These are phyloP conservation scores for Sindora glabra DNA, from an alignment of 306 rosid genomes.

Conservation along the genomic window DNA sequence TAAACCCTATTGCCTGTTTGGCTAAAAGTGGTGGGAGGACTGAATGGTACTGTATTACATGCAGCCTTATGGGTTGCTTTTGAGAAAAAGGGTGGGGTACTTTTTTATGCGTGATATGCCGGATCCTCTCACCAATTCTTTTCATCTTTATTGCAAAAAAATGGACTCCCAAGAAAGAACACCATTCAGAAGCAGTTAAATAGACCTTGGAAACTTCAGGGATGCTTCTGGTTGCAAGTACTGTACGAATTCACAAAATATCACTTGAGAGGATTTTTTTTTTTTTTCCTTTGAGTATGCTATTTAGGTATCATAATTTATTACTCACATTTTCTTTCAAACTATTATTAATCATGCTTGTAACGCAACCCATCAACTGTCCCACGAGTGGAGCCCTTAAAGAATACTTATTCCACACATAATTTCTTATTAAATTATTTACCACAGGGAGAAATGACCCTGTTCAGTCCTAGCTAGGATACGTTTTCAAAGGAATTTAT, in stretches of 20 bases:
- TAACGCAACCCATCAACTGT: too few relatives aligned
- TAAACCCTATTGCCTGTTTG: background rate
- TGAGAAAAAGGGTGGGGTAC: background rate
- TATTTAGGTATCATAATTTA: too few relatives aligned
- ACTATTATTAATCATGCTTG: too few relatives aligned
- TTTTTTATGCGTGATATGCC: background rate
- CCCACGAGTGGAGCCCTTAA: too few relatives aligned
- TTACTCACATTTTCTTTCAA: too few relatives aligned
- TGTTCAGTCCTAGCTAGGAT: too few relatives aligned
- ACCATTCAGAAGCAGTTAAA: background rate
- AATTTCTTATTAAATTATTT: too few relatives aligned
- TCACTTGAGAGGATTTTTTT: background rate
- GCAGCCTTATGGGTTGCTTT: background rate
- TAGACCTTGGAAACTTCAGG: constrained; percentile 34
- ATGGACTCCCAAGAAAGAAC: background rate
- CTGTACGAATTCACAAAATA: background rate
- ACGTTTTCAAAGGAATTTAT: too few relatives aligned
- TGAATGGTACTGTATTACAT: background rate
- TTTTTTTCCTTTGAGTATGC: too few relatives aligned
- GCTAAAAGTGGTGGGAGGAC: background rate
- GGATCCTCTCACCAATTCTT: constrained; percentile 8
- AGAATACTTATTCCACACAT: too few relatives aligned
- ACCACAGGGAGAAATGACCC: too few relatives aligned
- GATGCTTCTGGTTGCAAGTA: constrained; percentile 23
- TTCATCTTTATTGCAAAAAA: constrained; percentile 19